Evolutionary conservation across 2,329 filamentous ascomycete species (phyloP).

Genomic region (Paraphaeosphaeria minitans): DNA sequence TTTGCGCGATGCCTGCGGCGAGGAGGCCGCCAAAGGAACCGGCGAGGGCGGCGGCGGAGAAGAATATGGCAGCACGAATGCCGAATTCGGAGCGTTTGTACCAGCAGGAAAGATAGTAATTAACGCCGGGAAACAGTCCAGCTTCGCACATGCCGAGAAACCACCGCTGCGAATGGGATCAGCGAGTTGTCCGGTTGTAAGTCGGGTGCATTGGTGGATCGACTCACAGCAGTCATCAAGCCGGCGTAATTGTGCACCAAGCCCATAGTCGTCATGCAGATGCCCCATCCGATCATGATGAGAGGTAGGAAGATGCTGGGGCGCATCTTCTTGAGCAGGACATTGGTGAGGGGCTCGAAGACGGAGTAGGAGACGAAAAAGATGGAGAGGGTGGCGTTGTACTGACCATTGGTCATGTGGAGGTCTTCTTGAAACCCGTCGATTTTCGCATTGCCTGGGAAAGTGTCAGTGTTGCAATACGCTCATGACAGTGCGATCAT

Average conservation of each 20-base stretch:
- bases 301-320: conserved; percentile 53
- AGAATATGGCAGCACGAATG: conserved; percentile 65
- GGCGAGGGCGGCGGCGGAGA: conserved; percentile 61
- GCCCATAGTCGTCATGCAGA: conserved; percentile 58
- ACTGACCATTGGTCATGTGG: conserved; percentile 55
- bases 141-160: conserved; percentile 41
- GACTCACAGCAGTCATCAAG: conserved; percentile 45
- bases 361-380: conserved; percentile 64
- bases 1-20: conserved; percentile 64
- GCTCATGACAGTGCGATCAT: not conserved
- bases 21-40: conserved; percentile 67
- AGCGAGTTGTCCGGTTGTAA: conserved; percentile 43
- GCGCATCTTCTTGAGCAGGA: conserved; percentile 65
- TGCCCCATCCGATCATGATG: conserved; percentile 57
- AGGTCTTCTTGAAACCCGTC: conserved; percentile 42
- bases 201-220: conserved; percentile 49
- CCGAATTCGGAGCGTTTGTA: conserved; percentile 62
- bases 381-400: conserved; percentile 67
- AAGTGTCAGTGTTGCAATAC: not conserved
- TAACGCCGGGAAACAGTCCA: conserved; percentile 47
- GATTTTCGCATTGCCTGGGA: conserved; percentile 51
- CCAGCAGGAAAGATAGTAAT: conserved; percentile 67
- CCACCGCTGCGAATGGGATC: conserved; percentile 6
- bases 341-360: conserved; percentile 64
- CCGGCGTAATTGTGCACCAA: conserved; percentile 54